Conservation (phyloP, 306 rosid species). For the Hippophae gyantsensis region DNA sequence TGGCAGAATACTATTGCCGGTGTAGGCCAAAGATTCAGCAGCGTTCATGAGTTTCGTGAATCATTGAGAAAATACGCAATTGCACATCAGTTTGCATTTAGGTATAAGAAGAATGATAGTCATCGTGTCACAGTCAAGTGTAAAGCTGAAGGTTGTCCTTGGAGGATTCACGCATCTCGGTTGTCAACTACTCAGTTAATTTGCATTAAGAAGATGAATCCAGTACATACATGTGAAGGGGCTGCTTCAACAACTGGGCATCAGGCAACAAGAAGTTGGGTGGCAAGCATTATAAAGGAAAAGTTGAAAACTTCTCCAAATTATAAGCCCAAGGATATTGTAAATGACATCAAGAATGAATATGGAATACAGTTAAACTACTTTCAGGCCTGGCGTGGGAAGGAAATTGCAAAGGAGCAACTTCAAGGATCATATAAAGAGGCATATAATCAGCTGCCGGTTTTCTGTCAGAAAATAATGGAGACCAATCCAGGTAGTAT, state of each 20-base stretch:
- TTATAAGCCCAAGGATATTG: constrained; percentile 97
- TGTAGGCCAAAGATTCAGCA: constrained; percentile 82
- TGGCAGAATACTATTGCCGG: constrained; percentile 97
- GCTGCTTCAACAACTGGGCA: constrained; percentile 84
- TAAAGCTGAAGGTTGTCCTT: constrained; percentile 95
- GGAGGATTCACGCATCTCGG: constrained; percentile 99
- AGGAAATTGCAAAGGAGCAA: constrained; percentile 98
- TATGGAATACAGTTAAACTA: constrained; percentile 92
- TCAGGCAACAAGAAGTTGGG: constrained; percentile 99
- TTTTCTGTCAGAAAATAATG: constrained; percentile 78
- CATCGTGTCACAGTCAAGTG: constrained; percentile 98
- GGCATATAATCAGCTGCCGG: constrained; percentile 79
- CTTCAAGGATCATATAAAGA: constrained; percentile 96
- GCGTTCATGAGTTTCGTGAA: constrained; percentile 91
- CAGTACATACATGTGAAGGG: constrained; percentile 79
- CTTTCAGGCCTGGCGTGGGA: constrained; percentile 99
- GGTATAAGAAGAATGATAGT: constrained; percentile 93
- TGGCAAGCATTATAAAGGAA: constrained; percentile 92
- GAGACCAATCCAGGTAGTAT: constrained; percentile 89
- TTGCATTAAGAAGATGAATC: constrained; percentile 91
- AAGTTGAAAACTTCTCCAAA: constrained; percentile 71
- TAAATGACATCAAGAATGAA: constrained; percentile 84
- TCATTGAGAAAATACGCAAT: constrained; percentile 91
- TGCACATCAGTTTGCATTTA: constrained; percentile 91
- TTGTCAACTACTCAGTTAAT: constrained; percentile 86